Conservation (phyloP, 768 basidiomycete genomes). For the Mycena crocata region DNA sequence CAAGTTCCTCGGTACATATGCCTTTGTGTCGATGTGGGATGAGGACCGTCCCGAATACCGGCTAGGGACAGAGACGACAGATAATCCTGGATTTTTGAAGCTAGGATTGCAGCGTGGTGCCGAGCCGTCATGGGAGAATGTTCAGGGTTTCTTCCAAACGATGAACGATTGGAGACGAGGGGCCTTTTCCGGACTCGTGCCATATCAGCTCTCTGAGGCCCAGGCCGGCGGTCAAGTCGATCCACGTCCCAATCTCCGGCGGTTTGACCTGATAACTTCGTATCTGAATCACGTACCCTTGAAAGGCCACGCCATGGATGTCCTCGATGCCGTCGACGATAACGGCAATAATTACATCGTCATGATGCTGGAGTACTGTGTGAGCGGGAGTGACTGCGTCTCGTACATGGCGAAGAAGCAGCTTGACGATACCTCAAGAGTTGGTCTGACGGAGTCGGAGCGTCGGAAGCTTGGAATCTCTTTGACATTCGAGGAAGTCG, state of each 20-base stretch:
- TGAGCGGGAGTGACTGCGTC: neutral
- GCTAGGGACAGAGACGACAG: neutral
- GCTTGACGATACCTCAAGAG: neutral
- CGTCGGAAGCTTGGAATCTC: conserved; percentile 4
- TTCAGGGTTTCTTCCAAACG: neutral
- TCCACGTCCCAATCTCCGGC: conserved; percentile 6
- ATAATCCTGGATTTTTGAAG: conserved; percentile 10
- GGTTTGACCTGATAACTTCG: conserved; percentile 13
- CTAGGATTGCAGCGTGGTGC: neutral
- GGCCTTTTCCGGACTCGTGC: neutral
- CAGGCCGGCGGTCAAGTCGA: too few species aligned
- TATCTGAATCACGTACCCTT: neutral
- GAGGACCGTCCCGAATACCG: neutral
- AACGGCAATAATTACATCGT: conserved; percentile 26
- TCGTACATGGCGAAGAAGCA: conserved; percentile 23
- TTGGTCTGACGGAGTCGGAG: conserved; percentile 9
- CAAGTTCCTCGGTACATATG: conserved; percentile 12
- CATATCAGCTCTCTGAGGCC: too few species aligned
- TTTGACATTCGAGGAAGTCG: conserved; percentile 14
- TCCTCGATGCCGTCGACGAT: conserved; percentile 13
- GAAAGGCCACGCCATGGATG: conserved; percentile 17
- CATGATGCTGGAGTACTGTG: conserved; percentile 17
- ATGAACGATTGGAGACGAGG: neutral
- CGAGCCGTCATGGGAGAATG: neutral
- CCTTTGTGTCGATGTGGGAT: neutral